Evolutionary conservation across 2,329 filamentous ascomycete species (phyloP), one percentile per base, ranked within the genome.

Genomic region (Ustulina deusta): DNA sequence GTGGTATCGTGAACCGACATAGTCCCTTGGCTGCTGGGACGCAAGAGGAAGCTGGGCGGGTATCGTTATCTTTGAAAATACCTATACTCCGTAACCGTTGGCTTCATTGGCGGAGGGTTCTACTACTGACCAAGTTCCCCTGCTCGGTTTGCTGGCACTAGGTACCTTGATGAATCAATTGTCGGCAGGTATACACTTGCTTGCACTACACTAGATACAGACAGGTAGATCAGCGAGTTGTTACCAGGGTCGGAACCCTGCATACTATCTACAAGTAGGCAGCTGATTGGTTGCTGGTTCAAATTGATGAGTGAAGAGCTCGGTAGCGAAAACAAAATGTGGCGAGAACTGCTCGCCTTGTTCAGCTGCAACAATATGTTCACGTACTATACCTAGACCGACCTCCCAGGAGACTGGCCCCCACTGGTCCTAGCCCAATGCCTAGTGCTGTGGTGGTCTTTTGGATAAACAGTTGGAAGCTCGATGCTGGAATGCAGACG

Each of bases 21-120:
- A 66, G 58, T 22, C 46, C 32, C 64, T 63, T 65, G 57, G 57
- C 64, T 44, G 17, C 13, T 10, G 42, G 20, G 38, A 59, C 65
- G 52, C 38, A 68, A 70, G 57, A 56, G 65, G 68, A 62, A 70
- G 65, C 57, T 64, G n/a, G 10, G 44, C 34, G 34, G 52, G 29
- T 48, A 36, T 51, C 54, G 55, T 56, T 63, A 64, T 62, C 60
- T 64, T 27, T 49, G 13, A 42, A 25, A 25, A 22, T 13, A 42
- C 17, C 11, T 36, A 25, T 34, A 22, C 38, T 40, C 10, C 17
- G 27, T 34, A n/a, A 32, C 9, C 54, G 27, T 38, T 11, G 32
- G 29, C 27, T 38, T 40, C 52, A 22, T 63, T 34, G 34, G 32
- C 34, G 6, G 46, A 25, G 44, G 20, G 22, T 3, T 27, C 22